Base-by-base conservation (phyloP, 371 early-diverging fungal species). In the Paraphysoderma sedebokerense region DNA sequence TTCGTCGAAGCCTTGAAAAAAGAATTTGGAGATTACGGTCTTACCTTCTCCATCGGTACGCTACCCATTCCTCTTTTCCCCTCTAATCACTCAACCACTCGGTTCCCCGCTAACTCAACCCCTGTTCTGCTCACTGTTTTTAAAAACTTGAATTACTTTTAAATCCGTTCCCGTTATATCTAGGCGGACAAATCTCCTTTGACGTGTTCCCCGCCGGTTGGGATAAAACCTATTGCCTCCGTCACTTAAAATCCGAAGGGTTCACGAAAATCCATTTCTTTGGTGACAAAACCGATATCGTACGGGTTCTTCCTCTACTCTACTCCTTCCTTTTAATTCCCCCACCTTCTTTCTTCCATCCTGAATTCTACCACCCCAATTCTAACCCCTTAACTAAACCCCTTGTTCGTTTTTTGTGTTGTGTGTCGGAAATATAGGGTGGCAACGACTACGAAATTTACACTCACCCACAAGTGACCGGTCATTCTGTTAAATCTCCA, bases 401-500 rank as follows among this genome's bases (percentile, higher is more conserved):
- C 22, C 13, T 26, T 27, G n/a, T 11, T 37, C 12, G 11, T 8
- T 48, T 17, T 20, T 5, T 41, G 5, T 38, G 29, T 15, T 49
- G n/a, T 19, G 37, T 22, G 6, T 48, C 17, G n/a, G 31, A 6
- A 53, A 4, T 59, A 38, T 47, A 81, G 76, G 99, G 99, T 30
- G 99, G 99, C 45, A 99, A 99, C 63, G 99, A 99, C 70, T 96
- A 82, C 65, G 99, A 99, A 68, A 98, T 99, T 60, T 98, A 77
- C 65, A 66, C 38, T 39, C 82, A 98, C 66, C 74, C 79, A 22
- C 60, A 58, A 26, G 85, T 93, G 34, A 81, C 59, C 26, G 98
- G 98, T 34, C 92, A 95, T 59, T 51, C 81, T 23, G 98, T 99
- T 47, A 78, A 62, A 32, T 70, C 60, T 47, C 99, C 99, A 38